Evolutionary conservation across 805 yeast species (phyloP).

Genomic region (Ogataea salicorniae): DNA sequence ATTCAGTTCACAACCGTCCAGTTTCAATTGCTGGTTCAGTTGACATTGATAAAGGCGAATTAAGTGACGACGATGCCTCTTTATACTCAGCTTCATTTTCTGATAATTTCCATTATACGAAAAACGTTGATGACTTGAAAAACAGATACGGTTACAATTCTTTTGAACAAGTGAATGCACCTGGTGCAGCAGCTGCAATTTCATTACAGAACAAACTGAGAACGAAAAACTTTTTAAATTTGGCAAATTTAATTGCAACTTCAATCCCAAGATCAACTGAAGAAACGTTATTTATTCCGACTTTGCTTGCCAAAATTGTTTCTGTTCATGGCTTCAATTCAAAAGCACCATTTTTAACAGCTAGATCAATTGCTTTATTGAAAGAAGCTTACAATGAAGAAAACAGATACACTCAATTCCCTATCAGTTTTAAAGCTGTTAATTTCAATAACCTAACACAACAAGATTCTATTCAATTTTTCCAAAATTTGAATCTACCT

Average conservation of each 20-base stretch:
- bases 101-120: slow-evolving; percentile 15
- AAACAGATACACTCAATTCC: slow-evolving; percentile 26
- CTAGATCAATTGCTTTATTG: slow-evolving; percentile 63
- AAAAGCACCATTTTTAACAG: slow-evolving; percentile 64
- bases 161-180: slow-evolving; percentile 65
- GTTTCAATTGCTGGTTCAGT: slow-evolving; percentile 63
- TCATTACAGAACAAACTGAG: slow-evolving; percentile 41
- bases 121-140: slow-evolving; percentile 20
- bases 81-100: slow-evolving; percentile 23
- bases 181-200: slow-evolving; percentile 71
- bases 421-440: slow-evolving; percentile 30
- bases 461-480: slow-evolving; percentile 42
- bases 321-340: slow-evolving; percentile 68
- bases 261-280: slow-evolving; percentile 75
- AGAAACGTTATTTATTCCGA: slow-evolving; percentile 71
- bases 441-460: slow-evolving; percentile 35
- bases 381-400: slow-evolving; percentile 44
- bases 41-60: slow-evolving; percentile 40
- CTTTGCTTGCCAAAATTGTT: slow-evolving; percentile 62
- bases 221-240: slow-evolving; percentile 39
- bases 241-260: slow-evolving; percentile 59
- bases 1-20: slow-evolving; percentile 55
- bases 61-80: slow-evolving; percentile 43
- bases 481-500: slow-evolving; percentile 39
- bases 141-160: slow-evolving; percentile 30